Evolutionary conservation across 2,329 filamentous ascomycete genomes (phyloP), one percentile per base, ranked within the genome.

Genomic region (Coniochaeta hoffmannii): DNA sequence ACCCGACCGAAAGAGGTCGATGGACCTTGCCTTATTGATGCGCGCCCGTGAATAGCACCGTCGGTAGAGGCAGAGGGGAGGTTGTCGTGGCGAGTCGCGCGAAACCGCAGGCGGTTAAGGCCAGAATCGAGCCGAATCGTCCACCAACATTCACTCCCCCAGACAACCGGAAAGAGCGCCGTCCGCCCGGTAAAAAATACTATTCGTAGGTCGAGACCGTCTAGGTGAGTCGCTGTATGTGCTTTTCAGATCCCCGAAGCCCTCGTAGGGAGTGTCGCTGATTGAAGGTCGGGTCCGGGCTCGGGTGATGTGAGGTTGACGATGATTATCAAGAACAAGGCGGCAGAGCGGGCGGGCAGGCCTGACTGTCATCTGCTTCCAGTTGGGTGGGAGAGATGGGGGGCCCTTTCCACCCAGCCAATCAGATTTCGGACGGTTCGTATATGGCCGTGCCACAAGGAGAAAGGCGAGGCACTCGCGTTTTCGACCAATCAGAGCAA

Each of bases 51-150:
- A 28, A 32, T 41, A 52, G 32, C 36, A n/a, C 49, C 44, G 53
- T 55, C 56, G 54, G 55, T 53, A 60, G 49, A 51, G 30, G 49
- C 38, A 55, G 60, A 60, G 58, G 56, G 57, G 62, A 59, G 63
- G 58, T 65, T 61, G 64, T 55, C 61, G 63, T 65, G 70, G 66
- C 66, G 64, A 69, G 67, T 67, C 65, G 68, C 69, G 68, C 66
- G 65, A 68, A 65, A 67, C 54, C 63, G 67, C 67, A 66, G 69
- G 70, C 69, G 68, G 66, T 62, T 68, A 65, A 65, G 62, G 65
- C 41, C 67, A 63, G 60, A 65, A 67, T 34, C 50, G 50, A 59
- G 60, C 59, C 69, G 65, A 60, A n/a, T n/a, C n/a, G 65, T 63
- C 61, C 63, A 65, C 64, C 67, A 65, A 63, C 69, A 71, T 71